Conservation (phyloP, 2,329 filamentous ascomycete species). For the Albophoma yamanashiensis region DNA sequence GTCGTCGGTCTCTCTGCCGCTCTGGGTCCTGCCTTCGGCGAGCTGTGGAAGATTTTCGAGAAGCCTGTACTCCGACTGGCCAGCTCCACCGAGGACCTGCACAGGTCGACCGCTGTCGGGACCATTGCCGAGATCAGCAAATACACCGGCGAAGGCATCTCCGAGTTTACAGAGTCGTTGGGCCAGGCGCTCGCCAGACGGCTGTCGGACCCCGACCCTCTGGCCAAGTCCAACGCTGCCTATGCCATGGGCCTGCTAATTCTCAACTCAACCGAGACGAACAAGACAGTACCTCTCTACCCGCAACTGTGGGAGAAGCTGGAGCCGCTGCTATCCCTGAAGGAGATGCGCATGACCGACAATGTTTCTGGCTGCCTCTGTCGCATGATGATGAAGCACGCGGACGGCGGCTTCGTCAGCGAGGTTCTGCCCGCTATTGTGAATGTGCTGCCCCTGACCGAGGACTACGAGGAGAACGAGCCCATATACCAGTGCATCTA, state of each 20-base stretch:
- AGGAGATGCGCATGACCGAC: conserved; percentile 75
- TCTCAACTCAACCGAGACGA: conserved; percentile 63
- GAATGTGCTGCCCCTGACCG: conserved; percentile 71
- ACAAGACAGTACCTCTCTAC: conserved; percentile 63
- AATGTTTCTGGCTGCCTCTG: conserved; percentile 87
- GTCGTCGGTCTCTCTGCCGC: conserved; percentile 75
- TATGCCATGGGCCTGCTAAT: conserved; percentile 84
- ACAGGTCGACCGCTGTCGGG: conserved; percentile 83
- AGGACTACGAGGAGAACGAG: conserved; percentile 94
- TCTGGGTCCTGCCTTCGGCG: conserved; percentile 68
- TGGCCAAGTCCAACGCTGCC: conserved; percentile 91
- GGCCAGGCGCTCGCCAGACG: conserved; percentile 77
- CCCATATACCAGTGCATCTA: conserved; percentile 87
- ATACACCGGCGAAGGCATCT: conserved; percentile 72
- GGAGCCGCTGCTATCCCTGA: conserved; percentile 69
- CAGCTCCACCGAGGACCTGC: conserved; percentile 72
- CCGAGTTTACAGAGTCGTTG: conserved; percentile 66
- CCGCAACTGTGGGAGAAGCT: conserved; percentile 72
- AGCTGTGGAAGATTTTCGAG: conserved; percentile 94
- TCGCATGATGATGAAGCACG: conserved; percentile 84
- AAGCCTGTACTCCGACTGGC: conserved; percentile 84
- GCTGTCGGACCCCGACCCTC: conserved; percentile 76
- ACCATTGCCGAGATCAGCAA: conserved; percentile 85
- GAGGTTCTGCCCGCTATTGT: conserved; percentile 77
- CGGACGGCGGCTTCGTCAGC: conserved; percentile 67